phyloP scores from a whole-genome alignment of 2,329 filamentous ascomycete genomes.

The Mollisia scopiformis region DNA sequence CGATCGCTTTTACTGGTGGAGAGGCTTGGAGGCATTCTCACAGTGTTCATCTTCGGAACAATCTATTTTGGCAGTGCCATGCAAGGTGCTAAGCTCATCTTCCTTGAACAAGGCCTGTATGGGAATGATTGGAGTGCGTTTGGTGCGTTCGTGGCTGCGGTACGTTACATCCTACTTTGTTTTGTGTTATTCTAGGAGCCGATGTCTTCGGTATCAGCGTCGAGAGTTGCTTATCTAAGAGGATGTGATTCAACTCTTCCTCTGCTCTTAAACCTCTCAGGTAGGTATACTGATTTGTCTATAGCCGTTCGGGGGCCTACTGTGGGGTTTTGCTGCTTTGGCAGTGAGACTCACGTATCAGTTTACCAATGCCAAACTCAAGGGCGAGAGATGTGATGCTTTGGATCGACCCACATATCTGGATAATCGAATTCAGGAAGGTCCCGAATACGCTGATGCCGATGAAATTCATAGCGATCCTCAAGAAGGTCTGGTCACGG shows the following conservation, averaged over 20 bases:
- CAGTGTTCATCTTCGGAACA: constrained; percentile 79
- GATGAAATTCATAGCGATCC: constrained; percentile 26
- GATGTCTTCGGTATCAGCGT: too few relatives aligned
- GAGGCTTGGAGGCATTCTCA: constrained; percentile 80
- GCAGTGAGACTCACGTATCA: constrained; percentile 60
- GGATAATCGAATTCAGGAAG: constrained; percentile 20
- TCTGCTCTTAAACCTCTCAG: too few relatives aligned
- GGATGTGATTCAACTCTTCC: too few relatives aligned
- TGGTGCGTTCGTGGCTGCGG: constrained; percentile 81
- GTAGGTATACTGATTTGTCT: too few relatives aligned
- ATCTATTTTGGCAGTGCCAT: constrained; percentile 74
- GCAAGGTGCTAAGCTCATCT: constrained; percentile 67
- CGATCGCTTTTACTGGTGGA: constrained; percentile 71
- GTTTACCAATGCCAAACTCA: constrained; percentile 57
- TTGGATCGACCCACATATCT: constrained; percentile 57
- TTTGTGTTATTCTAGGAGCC: too few relatives aligned
- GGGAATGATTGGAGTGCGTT: constrained; percentile 80
- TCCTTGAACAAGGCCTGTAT: constrained; percentile 76
- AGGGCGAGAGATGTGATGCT: constrained; percentile 67
- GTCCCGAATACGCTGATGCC: constrained; percentile 36
- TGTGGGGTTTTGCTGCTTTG: constrained; percentile 71
- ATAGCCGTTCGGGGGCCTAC: constrained; percentile 72
- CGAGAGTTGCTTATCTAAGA: too few relatives aligned
- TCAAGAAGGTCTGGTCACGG: constrained; percentile 27
- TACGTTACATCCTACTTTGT: too few relatives aligned